Base-by-base conservation (phyloP, 768 basidiomycete genomes). In the Pisolithus marmoratus region DNA sequence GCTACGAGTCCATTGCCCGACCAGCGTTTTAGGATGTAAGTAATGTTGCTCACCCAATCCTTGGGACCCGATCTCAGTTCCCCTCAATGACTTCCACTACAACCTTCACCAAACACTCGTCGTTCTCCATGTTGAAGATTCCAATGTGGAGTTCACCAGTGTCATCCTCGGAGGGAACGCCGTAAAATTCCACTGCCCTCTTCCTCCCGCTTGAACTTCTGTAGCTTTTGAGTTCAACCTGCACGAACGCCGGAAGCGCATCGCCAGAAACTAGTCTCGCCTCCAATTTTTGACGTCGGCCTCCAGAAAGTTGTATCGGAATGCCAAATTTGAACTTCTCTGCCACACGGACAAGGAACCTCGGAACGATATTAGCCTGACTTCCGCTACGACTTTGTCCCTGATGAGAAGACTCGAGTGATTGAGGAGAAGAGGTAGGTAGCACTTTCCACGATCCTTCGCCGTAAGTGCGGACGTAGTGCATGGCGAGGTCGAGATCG, bases 401-500 rank as follows among this genome's bases (percentile, higher is more conserved):
- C 17, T 68, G 70, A 43, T 75, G 76, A 11, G 82, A 83, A 4
- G 83, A 84, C 59, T 81, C 82, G 26, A 84, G 67, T 15, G 84
- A 83, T 4, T 82, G 80, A 58, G 82, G 82, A 12, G 84, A 84
- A 0, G 74, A 72, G 20, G 59, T 60, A 3, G 70, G 72, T 12
- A 61, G 65, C 42, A 58, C 62, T 49, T 59, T 62, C 9, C 59
- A 52, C 8, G 55, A 50, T 31, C 85, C 82, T 34, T 74, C 82
- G 20, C 85, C 87, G 51, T 88, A 72, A 14, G 84, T 78, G 47
- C 79, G 79, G 37, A 89, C 82, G 58, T 87, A 89, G 58, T 81
- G 82, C 56, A 87, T 74, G 7, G 85, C 84, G 63, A 85, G 79
- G 24, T 74, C 72, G 23, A 90, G 74, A 47, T 86, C 87, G 62